Percentiles rank a stretch among this genome's conserved stretches.
These are phyloP conservation scores for Ustilago loliicola DNA, from an alignment of 1,284 basidiomycete genomes.

Conservation along the genomic window DNA sequence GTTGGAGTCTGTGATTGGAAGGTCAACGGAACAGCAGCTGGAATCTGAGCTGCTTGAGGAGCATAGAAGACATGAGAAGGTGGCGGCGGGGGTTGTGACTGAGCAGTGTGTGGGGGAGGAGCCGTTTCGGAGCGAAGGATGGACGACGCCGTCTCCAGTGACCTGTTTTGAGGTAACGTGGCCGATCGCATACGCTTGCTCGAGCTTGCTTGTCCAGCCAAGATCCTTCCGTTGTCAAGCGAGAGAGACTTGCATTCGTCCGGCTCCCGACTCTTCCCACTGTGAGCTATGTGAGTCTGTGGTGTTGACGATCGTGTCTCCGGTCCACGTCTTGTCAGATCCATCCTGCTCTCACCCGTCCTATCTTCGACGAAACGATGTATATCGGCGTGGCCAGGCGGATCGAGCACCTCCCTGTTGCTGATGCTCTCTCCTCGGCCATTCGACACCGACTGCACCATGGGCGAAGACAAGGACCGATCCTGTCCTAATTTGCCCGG, in stretches of 20 bases:
- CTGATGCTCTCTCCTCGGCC: not conserved
- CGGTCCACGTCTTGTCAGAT: not conserved
- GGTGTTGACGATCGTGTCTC: not conserved
- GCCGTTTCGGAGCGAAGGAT: conserved; percentile 18
- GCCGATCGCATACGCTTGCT: conserved; percentile 23
- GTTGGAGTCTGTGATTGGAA: not conserved
- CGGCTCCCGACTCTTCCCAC: not conserved
- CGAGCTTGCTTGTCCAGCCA: not conserved
- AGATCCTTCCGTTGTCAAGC: not conserved
- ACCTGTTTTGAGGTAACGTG: conserved; percentile 10
- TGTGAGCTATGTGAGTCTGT: not conserved
- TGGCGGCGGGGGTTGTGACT: not conserved
- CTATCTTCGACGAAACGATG: not conserved
- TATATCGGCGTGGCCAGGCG: not conserved
- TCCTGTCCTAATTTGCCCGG: not conserved
- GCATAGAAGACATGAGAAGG: not conserved
- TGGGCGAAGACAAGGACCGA: not conserved
- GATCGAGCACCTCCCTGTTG: not conserved
- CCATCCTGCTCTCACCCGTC: not conserved
- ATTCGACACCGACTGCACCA: not conserved
- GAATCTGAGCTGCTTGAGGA: not conserved
- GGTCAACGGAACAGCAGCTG: not conserved
- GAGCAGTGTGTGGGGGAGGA: not conserved
- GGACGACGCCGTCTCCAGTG: not conserved
- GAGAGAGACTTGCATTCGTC: not conserved